Conservation (phyloP, 2,329 filamentous ascomycete genomes). For the Epichloe bromicola region DNA sequence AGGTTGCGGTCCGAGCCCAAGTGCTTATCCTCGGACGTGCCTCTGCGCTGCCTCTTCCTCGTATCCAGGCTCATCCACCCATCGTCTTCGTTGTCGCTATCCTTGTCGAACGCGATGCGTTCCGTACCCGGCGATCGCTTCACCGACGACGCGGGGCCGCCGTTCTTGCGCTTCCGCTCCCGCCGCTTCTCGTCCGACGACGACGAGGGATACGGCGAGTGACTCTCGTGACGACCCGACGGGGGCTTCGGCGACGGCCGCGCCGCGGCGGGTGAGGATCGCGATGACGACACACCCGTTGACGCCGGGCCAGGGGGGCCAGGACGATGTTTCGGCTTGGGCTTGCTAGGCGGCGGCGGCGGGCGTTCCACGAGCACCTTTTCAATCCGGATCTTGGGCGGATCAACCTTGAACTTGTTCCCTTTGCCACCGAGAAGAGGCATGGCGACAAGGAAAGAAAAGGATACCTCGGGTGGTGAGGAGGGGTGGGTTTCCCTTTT, state of each 20-base stretch:
- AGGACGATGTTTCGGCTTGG: constrained; percentile 21
- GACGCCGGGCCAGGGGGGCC: constrained; percentile 10
- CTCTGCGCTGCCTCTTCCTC: constrained; percentile 35
- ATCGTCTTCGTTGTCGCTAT: constrained; percentile 38
- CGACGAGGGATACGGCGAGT: constrained; percentile 28
- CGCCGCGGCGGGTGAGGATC: constrained; percentile 19
- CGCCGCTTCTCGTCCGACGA: constrained; percentile 24
- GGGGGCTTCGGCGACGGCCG: constrained; percentile 28
- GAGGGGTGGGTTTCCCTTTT: neutral
- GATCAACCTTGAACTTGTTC: constrained; percentile 38
- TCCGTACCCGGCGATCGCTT: constrained; percentile 32
- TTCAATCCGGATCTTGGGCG: constrained; percentile 38
- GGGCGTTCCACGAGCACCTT: constrained; percentile 33
- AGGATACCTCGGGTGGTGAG: neutral
- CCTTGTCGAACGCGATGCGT: constrained; percentile 36
- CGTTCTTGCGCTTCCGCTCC: constrained; percentile 37
- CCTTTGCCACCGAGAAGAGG: constrained; percentile 29
- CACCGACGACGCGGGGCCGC: constrained; percentile 14
- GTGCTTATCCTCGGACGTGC: constrained; percentile 25
- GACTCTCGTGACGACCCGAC: constrained; percentile 24
- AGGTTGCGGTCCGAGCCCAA: constrained; percentile 35
- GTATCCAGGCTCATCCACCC: constrained; percentile 37
- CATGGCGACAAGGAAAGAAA: constrained; percentile 12
- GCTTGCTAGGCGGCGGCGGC: constrained; percentile 21
- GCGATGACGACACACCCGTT: constrained; percentile 13